These are phyloP conservation scores for Zarea fungicola DNA, from an alignment of 2,329 filamentous ascomycete species.

Conservation along the genomic window DNA sequence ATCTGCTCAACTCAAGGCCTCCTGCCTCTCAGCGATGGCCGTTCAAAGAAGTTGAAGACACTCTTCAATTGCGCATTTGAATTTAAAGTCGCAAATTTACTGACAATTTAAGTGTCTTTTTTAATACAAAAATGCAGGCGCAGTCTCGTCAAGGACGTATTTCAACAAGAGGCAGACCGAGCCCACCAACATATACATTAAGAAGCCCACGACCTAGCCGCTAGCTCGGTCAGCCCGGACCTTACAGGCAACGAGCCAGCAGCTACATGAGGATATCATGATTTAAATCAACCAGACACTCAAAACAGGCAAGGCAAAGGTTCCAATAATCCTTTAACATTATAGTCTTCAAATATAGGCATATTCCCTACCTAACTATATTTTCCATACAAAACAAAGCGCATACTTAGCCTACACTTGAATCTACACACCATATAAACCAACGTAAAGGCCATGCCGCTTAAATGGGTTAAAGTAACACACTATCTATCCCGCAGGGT, in stretches of 20 bases:
- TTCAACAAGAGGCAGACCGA: slow-evolving; percentile 2
- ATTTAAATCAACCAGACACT: neutral
- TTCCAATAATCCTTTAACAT: neutral
- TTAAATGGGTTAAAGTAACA: neutral
- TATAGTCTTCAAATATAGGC: neutral
- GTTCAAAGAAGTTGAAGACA: no score
- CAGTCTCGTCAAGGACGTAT: no score
- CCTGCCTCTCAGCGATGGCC: no score
- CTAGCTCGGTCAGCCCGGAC: neutral
- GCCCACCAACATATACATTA: slow-evolving; percentile 8
- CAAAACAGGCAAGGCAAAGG: neutral
- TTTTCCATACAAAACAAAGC: neutral
- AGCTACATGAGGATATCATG: neutral
- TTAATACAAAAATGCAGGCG: no score
- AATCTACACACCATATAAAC: neutral
- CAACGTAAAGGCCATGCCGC: neutral
- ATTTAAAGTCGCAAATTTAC: no score
- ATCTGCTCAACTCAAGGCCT: no score
- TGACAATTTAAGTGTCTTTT: no score
- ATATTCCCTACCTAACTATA: neutral
- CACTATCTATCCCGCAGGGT: no score
- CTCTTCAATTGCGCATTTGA: no score
- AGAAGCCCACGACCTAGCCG: neutral
- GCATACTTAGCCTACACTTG: neutral
- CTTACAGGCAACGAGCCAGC: neutral